phyloP scores from a whole-genome alignment of 352 stramenopile species.

The Phytophthora melonis region DNA sequence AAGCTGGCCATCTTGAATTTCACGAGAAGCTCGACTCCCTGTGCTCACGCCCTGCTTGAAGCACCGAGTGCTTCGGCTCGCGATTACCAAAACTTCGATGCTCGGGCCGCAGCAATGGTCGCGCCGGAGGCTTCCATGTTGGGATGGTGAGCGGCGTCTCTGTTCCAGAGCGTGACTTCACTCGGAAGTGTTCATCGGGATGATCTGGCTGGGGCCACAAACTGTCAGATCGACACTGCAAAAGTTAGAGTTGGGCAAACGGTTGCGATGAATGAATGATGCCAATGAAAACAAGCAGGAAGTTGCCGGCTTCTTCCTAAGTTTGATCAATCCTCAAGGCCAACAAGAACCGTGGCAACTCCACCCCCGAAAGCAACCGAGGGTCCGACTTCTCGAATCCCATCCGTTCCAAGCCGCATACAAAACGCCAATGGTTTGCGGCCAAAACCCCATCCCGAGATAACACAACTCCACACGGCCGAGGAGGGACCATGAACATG shows the following conservation, averaged over 20 bases:
- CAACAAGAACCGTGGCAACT: background rate
- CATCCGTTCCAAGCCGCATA: constrained; percentile 33
- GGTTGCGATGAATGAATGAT: background rate
- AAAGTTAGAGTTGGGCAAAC: background rate
- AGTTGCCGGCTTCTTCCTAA: background rate
- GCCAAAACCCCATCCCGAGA: constrained; percentile 29
- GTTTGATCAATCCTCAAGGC: too few relatives aligned
- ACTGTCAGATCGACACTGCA: constrained; percentile 2
- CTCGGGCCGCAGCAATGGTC: constrained; percentile 1
- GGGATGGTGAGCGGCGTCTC: constrained; percentile 14
- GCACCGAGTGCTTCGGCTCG: background rate
- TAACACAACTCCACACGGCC: constrained; percentile 25
- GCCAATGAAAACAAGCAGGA: background rate
- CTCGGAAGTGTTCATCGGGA: constrained; percentile 12
- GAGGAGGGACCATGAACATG: constrained; percentile 22
- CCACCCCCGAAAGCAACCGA: background rate
- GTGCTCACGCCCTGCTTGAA: background rate
- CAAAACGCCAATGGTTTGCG: constrained; percentile 13
- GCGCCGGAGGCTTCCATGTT: constrained; percentile 6
- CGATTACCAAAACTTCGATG: constrained; percentile 24
- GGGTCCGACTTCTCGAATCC: constrained; percentile 22
- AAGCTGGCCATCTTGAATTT: background rate
- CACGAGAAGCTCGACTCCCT: background rate
- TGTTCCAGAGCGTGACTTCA: constrained; percentile 14
- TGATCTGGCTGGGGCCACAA: constrained; percentile 16